phyloP scores from a whole-genome alignment of 441 rosid species.

The Geranium incanum region DNA sequence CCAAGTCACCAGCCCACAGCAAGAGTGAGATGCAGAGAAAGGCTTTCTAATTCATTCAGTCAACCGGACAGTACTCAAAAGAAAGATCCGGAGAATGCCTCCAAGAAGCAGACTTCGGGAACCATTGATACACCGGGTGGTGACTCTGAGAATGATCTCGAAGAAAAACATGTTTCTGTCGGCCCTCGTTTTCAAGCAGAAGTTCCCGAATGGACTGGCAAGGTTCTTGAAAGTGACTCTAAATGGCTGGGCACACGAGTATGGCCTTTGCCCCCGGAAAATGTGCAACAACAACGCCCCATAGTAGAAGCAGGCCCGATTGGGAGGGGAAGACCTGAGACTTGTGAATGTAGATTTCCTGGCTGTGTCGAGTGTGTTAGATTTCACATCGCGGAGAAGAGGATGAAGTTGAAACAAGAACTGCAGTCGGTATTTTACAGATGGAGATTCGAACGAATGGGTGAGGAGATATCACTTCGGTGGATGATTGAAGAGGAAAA shows the following conservation, averaged over 20 bases:
- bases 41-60: conserved; percentile 23
- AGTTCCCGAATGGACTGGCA: conserved; percentile 44
- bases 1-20: conserved; percentile 20
- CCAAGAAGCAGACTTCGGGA: conserved; percentile 16
- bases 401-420: conserved; percentile 46
- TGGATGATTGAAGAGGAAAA: conserved; percentile 49
- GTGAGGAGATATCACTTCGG: conserved; percentile 49
- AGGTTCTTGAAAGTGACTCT: conserved; percentile 31
- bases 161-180: conserved; percentile 21
- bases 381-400: conserved; percentile 54
- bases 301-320: conserved; percentile 14
- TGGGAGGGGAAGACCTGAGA: conserved; percentile 38
- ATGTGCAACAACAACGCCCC: conserved; percentile 14
- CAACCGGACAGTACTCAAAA: conserved; percentile 18
- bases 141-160: conserved; percentile 22
- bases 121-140: conserved; percentile 17
- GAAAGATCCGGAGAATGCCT: conserved; percentile 16
- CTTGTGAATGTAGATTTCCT: conserved; percentile 35
- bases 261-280: conserved; percentile 31
- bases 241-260: conserved; percentile 48
- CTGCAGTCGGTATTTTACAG: conserved; percentile 38
- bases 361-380: conserved; percentile 42
- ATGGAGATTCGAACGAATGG: conserved; percentile 53
- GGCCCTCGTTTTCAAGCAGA: conserved; percentile 45
- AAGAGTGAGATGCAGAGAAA: conserved; percentile 31